Evolutionary conservation across 345 rosid genomes (phyloP).

Genomic region (Pelargonium nanum): DNA sequence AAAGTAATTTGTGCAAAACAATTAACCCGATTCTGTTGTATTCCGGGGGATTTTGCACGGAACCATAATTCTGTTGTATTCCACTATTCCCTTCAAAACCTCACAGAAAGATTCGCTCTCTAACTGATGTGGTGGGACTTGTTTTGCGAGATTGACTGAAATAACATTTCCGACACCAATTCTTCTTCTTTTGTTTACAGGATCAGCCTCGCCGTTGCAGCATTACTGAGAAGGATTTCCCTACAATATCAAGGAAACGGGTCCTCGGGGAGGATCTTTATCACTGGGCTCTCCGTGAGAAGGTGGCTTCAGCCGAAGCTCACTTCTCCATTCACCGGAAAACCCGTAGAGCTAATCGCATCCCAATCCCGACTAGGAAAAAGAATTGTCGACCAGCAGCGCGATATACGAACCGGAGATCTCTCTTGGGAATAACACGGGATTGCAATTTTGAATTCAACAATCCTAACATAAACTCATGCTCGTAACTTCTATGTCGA

Average conservation of each 20-base stretch:
- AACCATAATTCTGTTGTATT: too few relatives aligned
- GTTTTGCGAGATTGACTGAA: too few relatives aligned
- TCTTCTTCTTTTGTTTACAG: constrained; percentile 38
- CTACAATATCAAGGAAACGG: constrained; percentile 68
- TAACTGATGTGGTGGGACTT: too few relatives aligned
- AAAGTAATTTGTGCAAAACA: too few relatives aligned
- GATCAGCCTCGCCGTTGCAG: constrained; percentile 44
- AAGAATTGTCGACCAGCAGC: constrained; percentile 63
- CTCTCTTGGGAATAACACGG: constrained; percentile 40
- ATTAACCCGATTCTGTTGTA: too few relatives aligned
- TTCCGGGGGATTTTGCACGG: too few relatives aligned
- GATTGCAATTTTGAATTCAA: neutral
- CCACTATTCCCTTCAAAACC: too few relatives aligned
- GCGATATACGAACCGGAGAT: constrained; percentile 58
- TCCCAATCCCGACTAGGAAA: constrained; percentile 45
- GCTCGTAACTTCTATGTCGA: neutral
- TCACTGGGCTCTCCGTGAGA: constrained; percentile 58
- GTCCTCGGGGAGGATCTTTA: constrained; percentile 55
- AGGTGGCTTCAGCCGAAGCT: constrained; percentile 86
- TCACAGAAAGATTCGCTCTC: too few relatives aligned
- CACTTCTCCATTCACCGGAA: constrained; percentile 49
- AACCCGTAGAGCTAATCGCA: constrained; percentile 43
- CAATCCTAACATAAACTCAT: neutral
- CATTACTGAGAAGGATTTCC: constrained; percentile 65
- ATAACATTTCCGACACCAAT: too few relatives aligned